Conservation (phyloP, 1,139 yeast genomes). For the Taphrina deformans region DNA sequence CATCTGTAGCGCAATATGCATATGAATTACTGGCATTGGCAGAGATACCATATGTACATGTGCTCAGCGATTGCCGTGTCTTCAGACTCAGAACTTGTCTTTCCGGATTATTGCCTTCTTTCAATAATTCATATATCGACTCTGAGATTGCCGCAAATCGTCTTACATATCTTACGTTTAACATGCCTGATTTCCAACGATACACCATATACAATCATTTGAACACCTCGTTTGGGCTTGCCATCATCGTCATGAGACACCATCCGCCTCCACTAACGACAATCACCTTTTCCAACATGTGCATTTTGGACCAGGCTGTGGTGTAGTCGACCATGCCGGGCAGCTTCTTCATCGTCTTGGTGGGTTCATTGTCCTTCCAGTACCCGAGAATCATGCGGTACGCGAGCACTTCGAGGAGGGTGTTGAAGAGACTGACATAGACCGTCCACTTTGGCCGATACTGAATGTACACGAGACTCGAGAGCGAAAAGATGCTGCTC, state of each 20-base stretch:
- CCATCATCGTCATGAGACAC: conserved; percentile 14
- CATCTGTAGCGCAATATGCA: too few relatives aligned
- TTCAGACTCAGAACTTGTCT: too few relatives aligned
- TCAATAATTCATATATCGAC: too few relatives aligned
- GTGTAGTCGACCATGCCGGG: conserved; percentile 12
- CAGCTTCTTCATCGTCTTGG: background rate
- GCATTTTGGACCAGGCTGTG: conserved; percentile 16
- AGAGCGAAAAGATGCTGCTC: background rate
- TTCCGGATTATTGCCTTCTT: too few relatives aligned
- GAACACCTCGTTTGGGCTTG: conserved; percentile 10
- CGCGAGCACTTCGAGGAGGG: background rate
- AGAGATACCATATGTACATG: too few relatives aligned
- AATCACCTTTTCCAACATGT: background rate
- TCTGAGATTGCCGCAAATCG: too few relatives aligned
- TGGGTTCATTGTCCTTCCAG: conserved; percentile 10
- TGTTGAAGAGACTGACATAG: conserved; percentile 7
- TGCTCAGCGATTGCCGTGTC: too few relatives aligned
- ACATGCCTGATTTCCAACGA: too few relatives aligned
- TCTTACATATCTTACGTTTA: too few relatives aligned
- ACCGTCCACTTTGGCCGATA: conserved; percentile 3
- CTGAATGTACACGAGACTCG: background rate
- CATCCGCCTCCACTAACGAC: conserved; percentile 3
- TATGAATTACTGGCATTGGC: too few relatives aligned
- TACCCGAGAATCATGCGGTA: conserved; percentile 11
- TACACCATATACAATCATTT: too few relatives aligned